Conservation (phyloP, 768 basidiomycete species). For the Leccinellum albellum region DNA sequence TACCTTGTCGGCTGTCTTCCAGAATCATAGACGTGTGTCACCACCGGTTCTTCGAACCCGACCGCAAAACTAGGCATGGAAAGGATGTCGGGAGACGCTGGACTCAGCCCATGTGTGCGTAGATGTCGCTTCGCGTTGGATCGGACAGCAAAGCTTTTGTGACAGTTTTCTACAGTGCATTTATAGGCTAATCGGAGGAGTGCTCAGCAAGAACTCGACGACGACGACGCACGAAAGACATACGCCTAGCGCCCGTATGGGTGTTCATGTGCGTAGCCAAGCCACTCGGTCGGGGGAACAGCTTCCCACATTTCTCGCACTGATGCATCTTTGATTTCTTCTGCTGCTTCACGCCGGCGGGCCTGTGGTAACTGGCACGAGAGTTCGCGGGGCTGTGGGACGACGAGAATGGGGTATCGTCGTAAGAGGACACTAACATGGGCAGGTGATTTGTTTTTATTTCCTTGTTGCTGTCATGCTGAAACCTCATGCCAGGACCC, state of each 20-base stretch:
- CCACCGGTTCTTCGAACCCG: conserved; percentile 44
- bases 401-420: conserved; percentile 6
- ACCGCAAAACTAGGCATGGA: conserved; percentile 32
- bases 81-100: conserved; percentile 18
- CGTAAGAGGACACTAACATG: conserved; percentile 7
- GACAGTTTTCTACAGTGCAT: conserved; percentile 59
- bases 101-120: conserved; percentile 63
- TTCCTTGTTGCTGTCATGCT: conserved; percentile 10
- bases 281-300: conserved; percentile 50
- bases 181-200: conserved; percentile 20
- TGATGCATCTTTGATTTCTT: conserved; percentile 50
- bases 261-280: conserved; percentile 52
- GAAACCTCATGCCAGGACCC: conserved; percentile 25
- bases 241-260: conserved; percentile 50
- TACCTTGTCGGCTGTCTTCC: conserved; percentile 35
- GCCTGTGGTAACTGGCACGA: conserved; percentile 9
- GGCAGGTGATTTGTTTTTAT: conserved; percentile 11
- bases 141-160: conserved; percentile 68
- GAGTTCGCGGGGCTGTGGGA: conserved; percentile 4
- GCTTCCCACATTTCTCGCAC: conserved; percentile 41
- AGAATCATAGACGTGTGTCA: conserved; percentile 40
- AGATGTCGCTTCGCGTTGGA: conserved; percentile 81
- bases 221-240: conserved; percentile 13
- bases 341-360: conserved; percentile 8
- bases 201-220: conserved; percentile 5